Evolutionary conservation across 228 moss, liverwort and hornwort genomes (phyloP).

Genomic region (Sphagnum magellanicum): DNA sequence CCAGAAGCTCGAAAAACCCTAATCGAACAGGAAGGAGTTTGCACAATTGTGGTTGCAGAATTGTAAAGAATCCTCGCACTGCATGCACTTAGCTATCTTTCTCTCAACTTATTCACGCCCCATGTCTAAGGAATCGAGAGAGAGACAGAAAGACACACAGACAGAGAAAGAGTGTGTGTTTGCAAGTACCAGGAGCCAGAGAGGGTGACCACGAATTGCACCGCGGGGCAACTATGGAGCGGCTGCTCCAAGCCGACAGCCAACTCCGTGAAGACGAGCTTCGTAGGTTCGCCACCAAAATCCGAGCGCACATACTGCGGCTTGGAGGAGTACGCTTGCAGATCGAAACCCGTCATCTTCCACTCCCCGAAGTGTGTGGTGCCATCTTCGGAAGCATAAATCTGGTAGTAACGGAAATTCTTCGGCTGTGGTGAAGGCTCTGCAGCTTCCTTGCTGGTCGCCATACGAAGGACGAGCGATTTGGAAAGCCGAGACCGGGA

Average conservation of each 20-base stretch:
- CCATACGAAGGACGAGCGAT: not conserved
- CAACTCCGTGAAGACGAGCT: slow-evolving; percentile 48
- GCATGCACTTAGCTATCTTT: no score
- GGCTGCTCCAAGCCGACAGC: slow-evolving; percentile 34
- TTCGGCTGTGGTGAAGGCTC: slow-evolving; percentile 12
- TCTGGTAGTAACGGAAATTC: slow-evolving; percentile 22
- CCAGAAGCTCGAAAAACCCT: no score
- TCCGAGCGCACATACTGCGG: slow-evolving; percentile 39
- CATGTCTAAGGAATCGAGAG: no score
- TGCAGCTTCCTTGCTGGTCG: not conserved
- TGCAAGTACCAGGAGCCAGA: slow-evolving; percentile 43
- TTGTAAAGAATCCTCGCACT: no score
- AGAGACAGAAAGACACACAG: not conserved
- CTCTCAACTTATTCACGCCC: no score
- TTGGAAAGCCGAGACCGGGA: no score
- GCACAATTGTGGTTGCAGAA: no score
- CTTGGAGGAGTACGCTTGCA: slow-evolving; percentile 14
- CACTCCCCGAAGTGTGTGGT: slow-evolving; percentile 55
- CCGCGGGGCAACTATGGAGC: slow-evolving; percentile 39
- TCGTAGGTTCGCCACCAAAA: slow-evolving; percentile 35
- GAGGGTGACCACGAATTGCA: slow-evolving; percentile 64
- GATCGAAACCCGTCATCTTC: slow-evolving; percentile 43
- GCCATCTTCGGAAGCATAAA: slow-evolving; percentile 48
- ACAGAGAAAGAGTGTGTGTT: not conserved
- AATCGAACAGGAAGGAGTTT: no score